Evolutionary conservation across 129 eudicot genomes (phyloP), one percentile per base, ranked within the genome.

Genomic region (Artemisia tridentata): DNA sequence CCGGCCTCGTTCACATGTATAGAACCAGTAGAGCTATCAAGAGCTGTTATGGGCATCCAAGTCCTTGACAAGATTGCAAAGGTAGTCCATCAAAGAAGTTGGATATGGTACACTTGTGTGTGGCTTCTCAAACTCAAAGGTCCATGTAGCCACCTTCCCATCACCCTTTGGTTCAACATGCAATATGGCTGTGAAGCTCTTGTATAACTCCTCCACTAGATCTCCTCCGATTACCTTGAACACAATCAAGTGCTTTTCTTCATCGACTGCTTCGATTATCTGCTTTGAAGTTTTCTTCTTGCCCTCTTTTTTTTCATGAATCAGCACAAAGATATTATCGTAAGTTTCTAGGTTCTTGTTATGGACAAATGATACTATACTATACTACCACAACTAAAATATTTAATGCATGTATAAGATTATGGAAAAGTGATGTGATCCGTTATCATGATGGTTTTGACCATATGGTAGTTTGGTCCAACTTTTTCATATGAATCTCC

Each of bases 211-310:
- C 3, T 79, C 75, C 74, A 79, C 68, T 1, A 79, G 57, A 51
- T 79, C 90, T 67, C 96, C 96, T 78, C 81, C 90, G 0, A 85
- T 81, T 25, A 75, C 63, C 71, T 80, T 84, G 69, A 29, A 29
- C 34, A 29, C 45, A 2, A 60, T 47, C 75, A 20, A 17, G 27
- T 76, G 67, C 0, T 60, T 68, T 31, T 59, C 75, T 64, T 76
- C 80, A 7, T 76, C 49, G 34, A 76, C 74, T 1, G 73, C 65
- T 68, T 68, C 74, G 1, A 76, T 76, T 38, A 76, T 48, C 20
- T 68, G 75, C 38, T 68, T 76, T 3, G 69, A 49, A n/a, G 12
- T 7, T 61, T 50, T 68, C 61, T 60, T 68, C 51, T 68, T 69
- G 11, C 80, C 80, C 48, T 68, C 80, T 76, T 47, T 76, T 47